Percentiles rank a stretch among this genome's conserved stretches.
Evolutionary conservation across 441 rosid species (phyloP).

Genomic region (Bocquillonia castaneifolia): DNA sequence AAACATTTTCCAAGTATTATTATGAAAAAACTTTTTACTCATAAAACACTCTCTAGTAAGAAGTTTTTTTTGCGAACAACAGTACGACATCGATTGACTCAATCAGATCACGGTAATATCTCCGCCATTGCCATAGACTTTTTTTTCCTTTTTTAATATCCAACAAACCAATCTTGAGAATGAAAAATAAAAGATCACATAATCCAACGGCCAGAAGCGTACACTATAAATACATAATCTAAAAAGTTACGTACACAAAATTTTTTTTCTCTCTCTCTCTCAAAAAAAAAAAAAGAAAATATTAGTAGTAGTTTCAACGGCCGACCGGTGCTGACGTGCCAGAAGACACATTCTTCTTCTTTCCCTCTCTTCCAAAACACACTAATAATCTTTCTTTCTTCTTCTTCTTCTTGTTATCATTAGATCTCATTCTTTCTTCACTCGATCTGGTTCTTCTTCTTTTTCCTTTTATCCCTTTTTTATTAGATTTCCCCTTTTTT

Average conservation of each 20-base stretch:
- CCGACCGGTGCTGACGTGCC: slow-evolving; percentile 46
- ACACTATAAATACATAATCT: neutral
- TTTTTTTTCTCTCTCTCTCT: neutral
- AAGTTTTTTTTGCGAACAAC: neutral
- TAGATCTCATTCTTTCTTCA: slow-evolving; percentile 31
- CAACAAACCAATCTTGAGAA: neutral
- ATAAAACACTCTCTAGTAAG: no score
- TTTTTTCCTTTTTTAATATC: no score
- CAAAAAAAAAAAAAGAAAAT: neutral
- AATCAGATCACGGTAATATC: neutral
- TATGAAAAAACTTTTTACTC: no score
- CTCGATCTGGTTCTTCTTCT: slow-evolving; percentile 48
- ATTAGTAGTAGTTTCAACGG: no score
- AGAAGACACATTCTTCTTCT: slow-evolving; percentile 18
- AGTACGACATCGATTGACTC: neutral
- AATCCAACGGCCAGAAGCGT: slow-evolving; percentile 40
- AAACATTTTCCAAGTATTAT: no score
- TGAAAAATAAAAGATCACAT: neutral
- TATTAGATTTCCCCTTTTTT: neutral
- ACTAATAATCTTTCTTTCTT: slow-evolving; percentile 25
- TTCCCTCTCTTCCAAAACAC: neutral
- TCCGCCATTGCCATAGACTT: neutral
- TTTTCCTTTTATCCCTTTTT: slow-evolving; percentile 1
- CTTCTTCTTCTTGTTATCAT: neutral
- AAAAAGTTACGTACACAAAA: slow-evolving; percentile 1